Conservation (phyloP, 2,329 filamentous ascomycete species). For the Neopestalotiopsis clavispora region DNA sequence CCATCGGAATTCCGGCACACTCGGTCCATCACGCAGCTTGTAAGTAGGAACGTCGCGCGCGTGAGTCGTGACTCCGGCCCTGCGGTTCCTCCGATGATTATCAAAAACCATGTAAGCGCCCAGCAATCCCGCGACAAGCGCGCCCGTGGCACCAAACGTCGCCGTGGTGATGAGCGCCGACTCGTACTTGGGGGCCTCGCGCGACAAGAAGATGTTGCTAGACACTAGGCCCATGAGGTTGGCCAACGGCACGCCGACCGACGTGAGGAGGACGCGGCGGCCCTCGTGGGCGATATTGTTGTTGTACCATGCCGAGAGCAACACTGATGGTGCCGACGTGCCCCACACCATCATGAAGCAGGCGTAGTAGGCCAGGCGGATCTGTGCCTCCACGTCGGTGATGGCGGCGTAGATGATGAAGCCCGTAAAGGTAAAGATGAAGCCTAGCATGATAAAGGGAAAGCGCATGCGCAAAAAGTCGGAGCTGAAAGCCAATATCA, state of each 20-base stretch:
- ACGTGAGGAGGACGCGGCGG: constrained; percentile 71
- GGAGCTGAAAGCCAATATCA: constrained; percentile 74
- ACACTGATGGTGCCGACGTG: constrained; percentile 74
- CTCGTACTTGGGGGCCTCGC: constrained; percentile 69
- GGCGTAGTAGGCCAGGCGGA: constrained; percentile 75
- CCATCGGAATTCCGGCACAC: constrained; percentile 60
- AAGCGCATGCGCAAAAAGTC: constrained; percentile 70
- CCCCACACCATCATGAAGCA: constrained; percentile 86
- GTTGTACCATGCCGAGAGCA: constrained; percentile 72
- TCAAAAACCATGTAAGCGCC: constrained; percentile 69
- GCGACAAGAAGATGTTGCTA: constrained; percentile 68
- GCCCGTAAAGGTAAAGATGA: constrained; percentile 74
- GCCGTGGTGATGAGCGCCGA: constrained; percentile 69
- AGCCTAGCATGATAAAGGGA: constrained; percentile 76
- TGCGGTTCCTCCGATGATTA: constrained; percentile 63
- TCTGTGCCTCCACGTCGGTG: constrained; percentile 60
- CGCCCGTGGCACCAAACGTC: constrained; percentile 65
- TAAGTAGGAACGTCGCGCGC: constrained; percentile 63
- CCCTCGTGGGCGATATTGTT: constrained; percentile 83
- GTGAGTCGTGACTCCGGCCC: constrained; percentile 57
- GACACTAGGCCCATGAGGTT: constrained; percentile 77
- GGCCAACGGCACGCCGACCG: constrained; percentile 74
- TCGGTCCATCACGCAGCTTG: constrained; percentile 58
- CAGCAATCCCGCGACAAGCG: constrained; percentile 57
- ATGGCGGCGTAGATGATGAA: constrained; percentile 81